Evolutionary conservation across 164 flowering plant genomes (phyloP), one percentile per base, ranked within the genome.

Genomic region (Aristolochia fimbriata): DNA sequence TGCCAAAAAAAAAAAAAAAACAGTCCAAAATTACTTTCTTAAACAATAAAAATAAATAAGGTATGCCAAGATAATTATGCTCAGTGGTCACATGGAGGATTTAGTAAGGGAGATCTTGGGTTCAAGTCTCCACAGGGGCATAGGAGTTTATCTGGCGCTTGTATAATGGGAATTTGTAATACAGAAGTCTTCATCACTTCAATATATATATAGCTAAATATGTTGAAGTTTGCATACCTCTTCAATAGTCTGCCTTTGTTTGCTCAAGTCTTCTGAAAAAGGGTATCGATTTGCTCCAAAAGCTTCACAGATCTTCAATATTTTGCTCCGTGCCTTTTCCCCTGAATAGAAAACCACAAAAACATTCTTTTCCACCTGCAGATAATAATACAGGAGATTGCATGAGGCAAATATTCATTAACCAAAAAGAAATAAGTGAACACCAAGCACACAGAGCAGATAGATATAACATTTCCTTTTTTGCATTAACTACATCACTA

Each of bases 261-360:
- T 88, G 25, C 80, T 71, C 30, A 80, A 27, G 57, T 91, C 97
- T 52, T 91, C 97, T 21, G 78, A 51, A 62, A 88, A 88, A 22
- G 92, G 81, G 62, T 91, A 91, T 15, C 92, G 90, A 60, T 91
- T 91, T 63, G 97, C 97, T 27, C 94, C 97, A 83, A 91, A 91
- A 30, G 97, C 96, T 57, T 91, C 97, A 68, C 97, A 88, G 56
- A 91, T 91, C 77, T 91, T 91, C 16, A 83, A 45, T 64, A 88
- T 79, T 74, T 91, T 91, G 70, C 49, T 75, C 72, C 83, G 88
- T 33, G 86, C 94, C 73, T 84, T 85, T 66, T 91, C 96, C 66
- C 97, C 97, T 70, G 96, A 86, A 63, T 83, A 88, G 76, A 91
- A 88, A 51, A 87, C 80, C n/a, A 79, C 83, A 75, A 86, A 91